Evolutionary conservation across 2,329 filamentous ascomycete genomes (phyloP), one percentile per base, ranked within the genome.

Genomic region (Exophiala xenobiotica): DNA sequence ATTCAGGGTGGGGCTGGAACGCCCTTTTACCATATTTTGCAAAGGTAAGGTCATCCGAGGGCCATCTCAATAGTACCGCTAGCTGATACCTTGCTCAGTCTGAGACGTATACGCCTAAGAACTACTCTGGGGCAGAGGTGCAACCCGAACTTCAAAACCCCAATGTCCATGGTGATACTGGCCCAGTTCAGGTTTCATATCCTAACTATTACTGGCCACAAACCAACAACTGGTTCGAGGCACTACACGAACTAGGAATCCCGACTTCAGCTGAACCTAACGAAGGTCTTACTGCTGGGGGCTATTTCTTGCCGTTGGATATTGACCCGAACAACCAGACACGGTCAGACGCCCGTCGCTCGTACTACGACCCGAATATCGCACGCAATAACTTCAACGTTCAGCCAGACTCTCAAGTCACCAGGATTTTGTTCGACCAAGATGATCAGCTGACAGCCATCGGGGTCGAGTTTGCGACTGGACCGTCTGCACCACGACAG

Each of bases 141-240:
- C 63, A 70, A 38, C 68, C 72, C 4, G 67, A 60, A 67, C 2
- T 73, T 73, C 38, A 68, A 12, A 39, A 76, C 39, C 57, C 61
- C n/a, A 59, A 58, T 7, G 65, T 69, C 3, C 67, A 79, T 40
- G 78, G 77, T 6, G 66, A 60, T 5, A 60, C 60, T 3, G 78
- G 78, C 0, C 77, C 77, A 1, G 70, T 80, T 16, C 74, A 78
- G 9, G 66, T 77, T 33, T 76, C 74, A 6, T 79, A 77, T 60
- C 67, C 71, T 1, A 62, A 63, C 24, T 72, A 65, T 46, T 66
- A 68, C 49, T 74, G 69, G 55, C 66, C 67, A 23, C 60, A 67
- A 43, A 67, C 67, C 2, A 38, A 63, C 37, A 63, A 65, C 40
- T 64, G 69, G 22, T 70, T 70, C 48, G 61, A 64, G 27, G 70